Conservation (phyloP, 2,329 filamentous ascomycete species). For the Pseudocercospora cruenta region DNA sequence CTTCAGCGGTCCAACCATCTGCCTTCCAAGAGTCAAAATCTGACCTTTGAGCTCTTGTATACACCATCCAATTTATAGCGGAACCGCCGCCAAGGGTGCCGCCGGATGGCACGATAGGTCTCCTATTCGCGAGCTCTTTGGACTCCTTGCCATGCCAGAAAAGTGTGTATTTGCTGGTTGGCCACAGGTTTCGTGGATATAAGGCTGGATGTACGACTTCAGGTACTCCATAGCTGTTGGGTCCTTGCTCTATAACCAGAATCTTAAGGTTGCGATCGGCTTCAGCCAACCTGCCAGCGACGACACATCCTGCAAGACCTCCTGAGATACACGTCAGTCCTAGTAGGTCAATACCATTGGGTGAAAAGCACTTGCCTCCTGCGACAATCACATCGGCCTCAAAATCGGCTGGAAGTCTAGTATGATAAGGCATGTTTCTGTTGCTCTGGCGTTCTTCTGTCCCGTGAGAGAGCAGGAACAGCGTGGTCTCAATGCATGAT, state of each 20-base stretch:
- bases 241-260: conserved; percentile 58
- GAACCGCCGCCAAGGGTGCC: conserved; percentile 64
- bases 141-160: conserved; percentile 57
- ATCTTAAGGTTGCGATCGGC: conserved; percentile 55
- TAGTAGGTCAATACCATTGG: too few species aligned
- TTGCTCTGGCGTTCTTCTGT: neutral
- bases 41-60: conserved; percentile 49
- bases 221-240: conserved; percentile 57
- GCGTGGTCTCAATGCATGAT: neutral
- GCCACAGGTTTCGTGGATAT: conserved; percentile 53
- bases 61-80: conserved; percentile 48
- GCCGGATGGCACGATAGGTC: conserved; percentile 48
- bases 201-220: conserved; percentile 57
- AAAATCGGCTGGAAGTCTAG: conserved; percentile 20
- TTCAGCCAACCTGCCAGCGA: conserved; percentile 56
- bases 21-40: conserved; percentile 60
- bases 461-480: neutral
- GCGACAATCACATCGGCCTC: conserved; percentile 29
- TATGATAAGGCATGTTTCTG: conserved; percentile 23
- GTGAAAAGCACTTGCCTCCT: conserved; percentile 23
- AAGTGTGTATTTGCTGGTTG: conserved; percentile 53
- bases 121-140: conserved; percentile 51
- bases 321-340: conserved; percentile 38
- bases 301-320: conserved; percentile 54
- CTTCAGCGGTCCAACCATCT: conserved; percentile 56